Conservation (phyloP, 139 green algal species). For the Micractinium sp. region DNA sequence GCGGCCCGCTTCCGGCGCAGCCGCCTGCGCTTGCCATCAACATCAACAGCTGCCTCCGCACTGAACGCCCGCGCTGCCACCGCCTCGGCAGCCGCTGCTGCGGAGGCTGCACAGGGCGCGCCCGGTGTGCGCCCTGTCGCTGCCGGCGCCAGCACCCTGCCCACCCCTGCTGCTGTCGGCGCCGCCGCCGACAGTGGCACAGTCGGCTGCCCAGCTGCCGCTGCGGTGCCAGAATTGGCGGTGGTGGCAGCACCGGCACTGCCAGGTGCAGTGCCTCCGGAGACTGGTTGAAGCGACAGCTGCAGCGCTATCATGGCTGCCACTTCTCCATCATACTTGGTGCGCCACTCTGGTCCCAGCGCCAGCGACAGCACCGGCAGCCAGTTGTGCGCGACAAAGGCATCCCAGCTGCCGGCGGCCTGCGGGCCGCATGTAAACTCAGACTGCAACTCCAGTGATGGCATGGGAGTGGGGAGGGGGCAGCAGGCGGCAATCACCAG, state of each 20-base stretch:
- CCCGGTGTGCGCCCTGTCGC: neutral
- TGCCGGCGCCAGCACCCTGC: neutral
- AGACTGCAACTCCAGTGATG: neutral
- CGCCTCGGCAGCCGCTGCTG: neutral
- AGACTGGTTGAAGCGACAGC: constrained; percentile 26
- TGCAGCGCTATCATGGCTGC: constrained; percentile 38
- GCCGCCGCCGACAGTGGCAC: neutral
- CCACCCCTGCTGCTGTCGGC: neutral
- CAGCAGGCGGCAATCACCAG: neutral
- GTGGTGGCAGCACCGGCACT: neutral
- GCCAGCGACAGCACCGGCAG: constrained; percentile 39
- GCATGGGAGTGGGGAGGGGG: neutral
- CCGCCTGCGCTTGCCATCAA: constrained; percentile 44
- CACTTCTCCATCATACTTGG: constrained; percentile 36
- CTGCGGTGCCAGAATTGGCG: neutral
- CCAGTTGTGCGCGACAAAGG: constrained; percentile 43
- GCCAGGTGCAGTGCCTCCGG: neutral
- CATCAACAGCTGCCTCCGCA: constrained; percentile 15
- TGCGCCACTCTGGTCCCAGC: constrained; percentile 19
- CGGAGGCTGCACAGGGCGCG: neutral
- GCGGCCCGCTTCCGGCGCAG: constrained; percentile 41
- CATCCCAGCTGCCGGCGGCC: constrained; percentile 19
- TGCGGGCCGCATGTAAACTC: neutral
- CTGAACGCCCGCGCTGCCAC: neutral
- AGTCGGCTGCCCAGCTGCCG: neutral